A percentile compares a stretch with the other conserved stretches of the same genome.
Conservation (phyloP, 2,329 filamentous ascomycete genomes). For the Cercospora berteroae region DNA sequence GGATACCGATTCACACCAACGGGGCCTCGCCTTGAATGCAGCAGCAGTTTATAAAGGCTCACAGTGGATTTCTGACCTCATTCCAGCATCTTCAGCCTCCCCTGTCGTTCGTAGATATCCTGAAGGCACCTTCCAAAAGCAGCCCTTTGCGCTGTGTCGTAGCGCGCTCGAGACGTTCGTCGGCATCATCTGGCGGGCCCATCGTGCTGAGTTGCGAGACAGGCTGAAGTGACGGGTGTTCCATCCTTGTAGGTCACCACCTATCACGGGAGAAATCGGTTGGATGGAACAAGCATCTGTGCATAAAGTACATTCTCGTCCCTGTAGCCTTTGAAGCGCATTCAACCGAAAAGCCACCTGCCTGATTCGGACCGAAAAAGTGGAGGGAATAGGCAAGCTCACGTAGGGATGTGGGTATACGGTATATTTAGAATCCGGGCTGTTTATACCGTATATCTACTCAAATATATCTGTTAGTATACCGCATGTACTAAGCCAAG, state of each 20-base stretch:
- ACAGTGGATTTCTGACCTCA: not conserved
- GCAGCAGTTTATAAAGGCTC: not conserved
- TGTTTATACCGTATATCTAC: too few relatives aligned
- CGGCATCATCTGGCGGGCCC: not conserved
- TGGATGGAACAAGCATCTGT: not conserved
- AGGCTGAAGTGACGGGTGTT: not conserved
- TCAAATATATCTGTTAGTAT: too few relatives aligned
- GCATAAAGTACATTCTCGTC: not conserved
- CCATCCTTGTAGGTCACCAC: not conserved
- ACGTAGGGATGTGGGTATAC: too few relatives aligned
- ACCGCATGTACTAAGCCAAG: too few relatives aligned
- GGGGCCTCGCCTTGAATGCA: not conserved
- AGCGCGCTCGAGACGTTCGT: not conserved
- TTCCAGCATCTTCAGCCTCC: not conserved
- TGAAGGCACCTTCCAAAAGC: not conserved
- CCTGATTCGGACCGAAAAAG: not conserved
- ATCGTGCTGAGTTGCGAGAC: not conserved
- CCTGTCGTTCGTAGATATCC: not conserved
- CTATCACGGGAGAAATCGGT: conserved; percentile 1
- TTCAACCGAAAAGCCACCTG: not conserved
- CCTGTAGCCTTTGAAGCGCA: not conserved
- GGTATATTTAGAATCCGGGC: too few relatives aligned
- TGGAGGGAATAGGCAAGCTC: not conserved
- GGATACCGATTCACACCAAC: not conserved
- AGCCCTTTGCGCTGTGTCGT: not conserved